A percentile compares a stretch with the other conserved stretches of the same genome.
These are phyloP conservation scores for Picochlorum costavermella DNA, from an alignment of 139 green algal species.

Conservation along the genomic window DNA sequence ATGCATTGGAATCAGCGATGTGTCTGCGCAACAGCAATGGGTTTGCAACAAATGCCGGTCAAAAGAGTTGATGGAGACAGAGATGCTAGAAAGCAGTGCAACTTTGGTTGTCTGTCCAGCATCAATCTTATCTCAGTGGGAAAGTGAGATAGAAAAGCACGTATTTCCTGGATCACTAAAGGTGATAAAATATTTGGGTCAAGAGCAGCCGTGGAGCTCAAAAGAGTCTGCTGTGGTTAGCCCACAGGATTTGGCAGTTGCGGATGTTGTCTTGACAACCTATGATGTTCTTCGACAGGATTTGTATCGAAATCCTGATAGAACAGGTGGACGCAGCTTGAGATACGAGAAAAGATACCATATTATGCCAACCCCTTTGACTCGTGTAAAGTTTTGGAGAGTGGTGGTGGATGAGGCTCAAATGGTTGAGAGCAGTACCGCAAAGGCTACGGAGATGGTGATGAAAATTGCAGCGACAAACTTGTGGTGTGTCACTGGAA, in stretches of 20 bases:
- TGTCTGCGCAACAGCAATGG: conserved; percentile 15
- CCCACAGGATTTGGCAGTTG: conserved; percentile 54
- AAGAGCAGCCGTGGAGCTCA: conserved; percentile 23
- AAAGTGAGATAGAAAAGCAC: conserved; percentile 34
- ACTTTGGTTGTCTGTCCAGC: conserved; percentile 86
- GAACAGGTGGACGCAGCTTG: neutral
- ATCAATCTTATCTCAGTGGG: conserved; percentile 83
- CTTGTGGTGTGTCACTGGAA: conserved; percentile 67
- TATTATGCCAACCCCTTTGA: conserved; percentile 78
- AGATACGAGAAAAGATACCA: conserved; percentile 11
- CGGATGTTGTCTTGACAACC: conserved; percentile 87
- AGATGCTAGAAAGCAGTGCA: conserved; percentile 41
- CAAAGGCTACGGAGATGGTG: conserved; percentile 73
- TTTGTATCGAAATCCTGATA: conserved; percentile 41
- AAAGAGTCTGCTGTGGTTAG: conserved; percentile 32
- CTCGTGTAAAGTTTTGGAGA: conserved; percentile 76
- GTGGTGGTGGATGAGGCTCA: conserved; percentile 90
- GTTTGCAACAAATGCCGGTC: conserved; percentile 46
- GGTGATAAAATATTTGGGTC: conserved; percentile 60
- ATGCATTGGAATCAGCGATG: conserved; percentile 40
- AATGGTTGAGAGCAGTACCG: conserved; percentile 69
- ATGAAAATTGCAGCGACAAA: conserved; percentile 36
- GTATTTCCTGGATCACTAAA: conserved; percentile 34
- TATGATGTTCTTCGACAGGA: conserved; percentile 76
- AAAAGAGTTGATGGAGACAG: conserved; percentile 19